Percentiles rank a stretch among this genome's conserved stretches.
phyloP scores from a whole-genome alignment of 805 yeast species.

The Cyberlindnera meyerae region DNA sequence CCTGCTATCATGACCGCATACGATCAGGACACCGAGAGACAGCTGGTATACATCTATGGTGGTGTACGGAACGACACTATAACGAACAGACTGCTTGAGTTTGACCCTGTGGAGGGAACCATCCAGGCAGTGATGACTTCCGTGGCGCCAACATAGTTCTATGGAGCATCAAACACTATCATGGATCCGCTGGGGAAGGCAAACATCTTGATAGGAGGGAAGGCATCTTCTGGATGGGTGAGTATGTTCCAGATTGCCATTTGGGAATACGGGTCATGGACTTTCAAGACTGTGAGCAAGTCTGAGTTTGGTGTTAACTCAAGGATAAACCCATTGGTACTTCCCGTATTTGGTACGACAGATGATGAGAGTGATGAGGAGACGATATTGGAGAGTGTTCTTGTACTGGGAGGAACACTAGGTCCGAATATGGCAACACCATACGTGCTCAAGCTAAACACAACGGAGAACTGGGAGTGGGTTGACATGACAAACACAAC shows the following conservation, averaged over 20 bases:
- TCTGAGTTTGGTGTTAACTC: slow-evolving; percentile 40
- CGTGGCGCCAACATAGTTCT: slow-evolving; percentile 52
- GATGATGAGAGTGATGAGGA: background rate
- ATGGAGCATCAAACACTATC: slow-evolving; percentile 40
- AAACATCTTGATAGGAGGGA: slow-evolving; percentile 62
- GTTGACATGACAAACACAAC: slow-evolving; percentile 21
- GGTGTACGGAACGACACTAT: slow-evolving; percentile 33
- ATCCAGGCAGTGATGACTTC: slow-evolving; percentile 41
- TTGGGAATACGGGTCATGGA: slow-evolving; percentile 70
- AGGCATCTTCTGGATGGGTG: slow-evolving; percentile 59
- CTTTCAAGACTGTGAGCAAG: slow-evolving; percentile 39
- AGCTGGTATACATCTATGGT: slow-evolving; percentile 49
- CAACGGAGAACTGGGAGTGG: slow-evolving; percentile 23
- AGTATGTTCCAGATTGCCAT: slow-evolving; percentile 68
- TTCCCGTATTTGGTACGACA: slow-evolving; percentile 43
- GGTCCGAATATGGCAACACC: slow-evolving; percentile 39
- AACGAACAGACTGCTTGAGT: slow-evolving; percentile 39
- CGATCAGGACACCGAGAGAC: slow-evolving; percentile 27
- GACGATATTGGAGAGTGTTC: slow-evolving; percentile 28
- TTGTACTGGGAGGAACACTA: slow-evolving; percentile 60
- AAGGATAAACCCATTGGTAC: slow-evolving; percentile 44
- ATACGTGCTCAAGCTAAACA: slow-evolving; percentile 19
- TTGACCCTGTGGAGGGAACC: slow-evolving; percentile 32
- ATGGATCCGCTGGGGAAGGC: slow-evolving; percentile 40
- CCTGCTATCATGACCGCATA: slow-evolving; percentile 40